A percentile compares a stretch with the other conserved stretches of the same genome.
Conservation (phyloP, 192 early-diverging fungal species). For the Kappamyces sp. region DNA sequence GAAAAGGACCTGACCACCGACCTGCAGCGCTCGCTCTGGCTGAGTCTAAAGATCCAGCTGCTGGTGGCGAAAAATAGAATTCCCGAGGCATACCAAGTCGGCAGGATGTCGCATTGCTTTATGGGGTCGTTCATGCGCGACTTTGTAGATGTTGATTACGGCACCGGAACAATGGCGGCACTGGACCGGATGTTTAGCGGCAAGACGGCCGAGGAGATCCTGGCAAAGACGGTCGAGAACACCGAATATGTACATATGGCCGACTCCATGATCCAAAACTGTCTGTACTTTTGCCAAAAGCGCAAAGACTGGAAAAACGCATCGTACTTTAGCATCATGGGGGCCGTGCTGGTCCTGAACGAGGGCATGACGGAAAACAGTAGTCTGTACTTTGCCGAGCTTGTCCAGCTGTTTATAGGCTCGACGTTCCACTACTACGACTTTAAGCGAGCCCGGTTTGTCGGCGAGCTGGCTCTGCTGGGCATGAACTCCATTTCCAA, state of each 20-base stretch:
- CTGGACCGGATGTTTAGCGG: background rate
- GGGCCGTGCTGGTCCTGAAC: background rate
- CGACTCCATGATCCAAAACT: slow-evolving; percentile 6
- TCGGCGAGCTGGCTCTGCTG: slow-evolving; percentile 2
- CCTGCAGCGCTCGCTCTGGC: background rate
- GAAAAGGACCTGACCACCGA: background rate
- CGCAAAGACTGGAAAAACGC: background rate
- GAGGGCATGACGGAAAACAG: slow-evolving; percentile 6
- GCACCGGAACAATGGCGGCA: background rate
- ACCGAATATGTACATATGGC: slow-evolving; percentile 9
- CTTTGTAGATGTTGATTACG: no score
- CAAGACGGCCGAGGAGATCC: background rate
- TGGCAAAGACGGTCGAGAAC: background rate
- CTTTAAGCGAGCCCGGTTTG: background rate
- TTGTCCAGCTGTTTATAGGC: slow-evolving; percentile 5
- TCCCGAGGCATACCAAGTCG: background rate
- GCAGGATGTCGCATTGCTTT: no score
- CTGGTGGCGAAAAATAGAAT: slow-evolving; percentile 1
- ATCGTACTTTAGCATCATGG: background rate
- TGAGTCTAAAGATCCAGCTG: slow-evolving; percentile 1
- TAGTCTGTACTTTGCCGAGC: slow-evolving; percentile 1
- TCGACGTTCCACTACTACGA: background rate
- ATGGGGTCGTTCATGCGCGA: no score
- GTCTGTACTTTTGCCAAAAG: slow-evolving; percentile 13
- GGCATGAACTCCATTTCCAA: slow-evolving; percentile 1